phyloP scores from a whole-genome alignment of 2,329 filamentous ascomycete species.

The Pseudogymnoascus sp. region DNA sequence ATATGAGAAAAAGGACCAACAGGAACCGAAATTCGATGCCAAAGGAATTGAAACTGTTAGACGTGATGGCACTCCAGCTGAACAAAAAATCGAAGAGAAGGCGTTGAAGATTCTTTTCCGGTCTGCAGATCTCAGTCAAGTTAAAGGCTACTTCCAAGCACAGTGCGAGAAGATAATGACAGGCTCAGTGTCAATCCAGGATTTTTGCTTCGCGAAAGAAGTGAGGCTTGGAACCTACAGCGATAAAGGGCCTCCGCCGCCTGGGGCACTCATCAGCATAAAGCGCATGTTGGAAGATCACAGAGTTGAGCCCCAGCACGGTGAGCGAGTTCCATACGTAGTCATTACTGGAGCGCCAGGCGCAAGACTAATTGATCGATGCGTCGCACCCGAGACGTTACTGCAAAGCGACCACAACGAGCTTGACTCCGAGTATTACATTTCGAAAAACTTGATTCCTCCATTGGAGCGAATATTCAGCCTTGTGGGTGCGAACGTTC shows the following conservation, averaged over 20 bases:
- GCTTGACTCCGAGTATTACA: conserved; percentile 94
- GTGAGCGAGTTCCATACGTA: conserved; percentile 90
- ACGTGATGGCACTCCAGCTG: conserved; percentile 85
- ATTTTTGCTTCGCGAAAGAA: conserved; percentile 92
- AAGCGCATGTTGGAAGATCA: conserved; percentile 80
- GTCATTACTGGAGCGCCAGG: conserved; percentile 83
- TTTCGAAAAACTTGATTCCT: conserved; percentile 88
- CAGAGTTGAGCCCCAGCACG: conserved; percentile 83
- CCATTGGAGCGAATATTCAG: conserved; percentile 95
- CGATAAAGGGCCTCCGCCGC: conserved; percentile 68
- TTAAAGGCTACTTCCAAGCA: conserved; percentile 81
- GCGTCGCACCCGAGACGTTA: conserved; percentile 77
- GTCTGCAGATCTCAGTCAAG: conserved; percentile 76
- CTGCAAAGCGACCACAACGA: conserved; percentile 67
- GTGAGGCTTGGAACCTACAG: conserved; percentile 86
- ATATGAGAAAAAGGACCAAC: conserved; percentile 71
- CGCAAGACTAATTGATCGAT: conserved; percentile 77
- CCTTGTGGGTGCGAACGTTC: conserved; percentile 83
- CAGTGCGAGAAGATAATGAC: conserved; percentile 92
- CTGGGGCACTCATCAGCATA: conserved; percentile 81
- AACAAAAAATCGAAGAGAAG: conserved; percentile 95
- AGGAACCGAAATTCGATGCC: conserved; percentile 82
- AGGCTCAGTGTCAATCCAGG: conserved; percentile 78
- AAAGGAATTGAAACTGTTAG: conserved; percentile 98
- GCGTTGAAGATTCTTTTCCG: conserved; percentile 82